Percentiles rank a stretch among this genome's conserved stretches.
These are phyloP conservation scores for Phycomyces nitens DNA, from an alignment of 192 early-diverging fungal genomes.

Conservation along the genomic window DNA sequence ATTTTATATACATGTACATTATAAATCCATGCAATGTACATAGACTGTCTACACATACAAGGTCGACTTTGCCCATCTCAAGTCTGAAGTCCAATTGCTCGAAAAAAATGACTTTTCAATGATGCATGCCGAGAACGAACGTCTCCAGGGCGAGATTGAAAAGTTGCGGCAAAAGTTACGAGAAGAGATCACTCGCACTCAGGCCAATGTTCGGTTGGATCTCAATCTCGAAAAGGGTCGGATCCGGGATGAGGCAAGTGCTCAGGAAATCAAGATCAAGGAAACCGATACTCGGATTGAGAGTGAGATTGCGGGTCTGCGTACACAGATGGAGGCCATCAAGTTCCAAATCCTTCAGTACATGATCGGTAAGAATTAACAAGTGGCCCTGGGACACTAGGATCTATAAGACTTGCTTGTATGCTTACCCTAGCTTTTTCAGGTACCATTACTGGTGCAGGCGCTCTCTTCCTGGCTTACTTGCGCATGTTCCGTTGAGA, in stretches of 20 bases:
- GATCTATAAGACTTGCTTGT: no score
- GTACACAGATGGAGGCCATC: slow-evolving; percentile 87
- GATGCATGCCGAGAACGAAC: slow-evolving; percentile 77
- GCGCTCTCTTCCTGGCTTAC: slow-evolving; percentile 68
- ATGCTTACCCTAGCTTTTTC: not conserved
- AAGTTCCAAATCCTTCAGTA: slow-evolving; percentile 82
- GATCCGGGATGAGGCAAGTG: slow-evolving; percentile 79
- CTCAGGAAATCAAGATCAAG: slow-evolving; percentile 79
- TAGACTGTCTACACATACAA: slow-evolving; percentile 79
- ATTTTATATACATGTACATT: no score
- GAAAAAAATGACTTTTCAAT: slow-evolving; percentile 86
- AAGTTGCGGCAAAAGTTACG: slow-evolving; percentile 73
- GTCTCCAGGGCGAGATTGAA: slow-evolving; percentile 76
- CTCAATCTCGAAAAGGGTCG: slow-evolving; percentile 84
- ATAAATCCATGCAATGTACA: not conserved
- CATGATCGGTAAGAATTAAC: slow-evolving; percentile 66
- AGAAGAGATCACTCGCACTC: slow-evolving; percentile 80
- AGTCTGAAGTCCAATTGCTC: slow-evolving; percentile 80
- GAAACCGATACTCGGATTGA: slow-evolving; percentile 90
- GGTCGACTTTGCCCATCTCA: slow-evolving; percentile 87
- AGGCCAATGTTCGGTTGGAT: slow-evolving; percentile 82
- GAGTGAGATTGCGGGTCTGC: slow-evolving; percentile 75
- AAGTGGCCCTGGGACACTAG: no score
- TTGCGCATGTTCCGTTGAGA: slow-evolving; percentile 55
- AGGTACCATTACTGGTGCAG: slow-evolving; percentile 77